phyloP scores from a whole-genome alignment of 768 basidiomycete species.

The Leucocoprinus birnbaumii region DNA sequence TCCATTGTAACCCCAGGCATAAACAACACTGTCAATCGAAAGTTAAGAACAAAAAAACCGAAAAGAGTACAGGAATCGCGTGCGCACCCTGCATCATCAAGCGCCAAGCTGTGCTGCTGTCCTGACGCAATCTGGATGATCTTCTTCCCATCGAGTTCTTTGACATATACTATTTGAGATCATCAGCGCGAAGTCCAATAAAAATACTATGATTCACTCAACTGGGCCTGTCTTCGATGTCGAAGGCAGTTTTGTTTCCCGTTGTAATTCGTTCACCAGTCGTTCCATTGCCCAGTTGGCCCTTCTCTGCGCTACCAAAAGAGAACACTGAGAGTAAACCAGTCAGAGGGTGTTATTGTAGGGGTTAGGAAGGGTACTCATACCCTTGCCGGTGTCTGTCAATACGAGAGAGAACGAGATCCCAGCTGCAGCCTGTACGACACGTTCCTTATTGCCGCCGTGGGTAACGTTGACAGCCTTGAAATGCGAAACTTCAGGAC shows the following conservation, averaged over 20 bases:
- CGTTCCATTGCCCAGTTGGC: slow-evolving; percentile 89
- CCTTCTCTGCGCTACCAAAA: slow-evolving; percentile 89
- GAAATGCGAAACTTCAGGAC: slow-evolving; percentile 66
- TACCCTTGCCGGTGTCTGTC: slow-evolving; percentile 79
- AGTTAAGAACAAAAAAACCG: background rate
- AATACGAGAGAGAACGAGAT: slow-evolving; percentile 82
- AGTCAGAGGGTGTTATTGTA: background rate
- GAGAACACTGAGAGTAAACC: slow-evolving; percentile 59
- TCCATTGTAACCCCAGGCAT: slow-evolving; percentile 88
- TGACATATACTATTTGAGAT: slow-evolving; percentile 57
- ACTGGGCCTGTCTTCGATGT: slow-evolving; percentile 70
- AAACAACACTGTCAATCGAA: slow-evolving; percentile 57
- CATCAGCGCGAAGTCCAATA: background rate
- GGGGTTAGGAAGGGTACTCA: slow-evolving; percentile 15
- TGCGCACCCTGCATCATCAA: slow-evolving; percentile 73
- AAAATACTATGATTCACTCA: slow-evolving; percentile 17
- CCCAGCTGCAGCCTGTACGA: slow-evolving; percentile 77
- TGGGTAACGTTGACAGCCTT: slow-evolving; percentile 55
- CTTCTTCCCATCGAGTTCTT: slow-evolving; percentile 71
- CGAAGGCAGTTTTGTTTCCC: slow-evolving; percentile 81
- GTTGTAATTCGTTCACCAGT: slow-evolving; percentile 91
- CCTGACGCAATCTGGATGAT: slow-evolving; percentile 85
- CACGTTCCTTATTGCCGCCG: slow-evolving; percentile 59
- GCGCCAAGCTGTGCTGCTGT: slow-evolving; percentile 81
- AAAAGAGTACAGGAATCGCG: slow-evolving; percentile 15